phyloP scores from a whole-genome alignment of 768 basidiomycete species.

The Coprinellus micaceus region DNA sequence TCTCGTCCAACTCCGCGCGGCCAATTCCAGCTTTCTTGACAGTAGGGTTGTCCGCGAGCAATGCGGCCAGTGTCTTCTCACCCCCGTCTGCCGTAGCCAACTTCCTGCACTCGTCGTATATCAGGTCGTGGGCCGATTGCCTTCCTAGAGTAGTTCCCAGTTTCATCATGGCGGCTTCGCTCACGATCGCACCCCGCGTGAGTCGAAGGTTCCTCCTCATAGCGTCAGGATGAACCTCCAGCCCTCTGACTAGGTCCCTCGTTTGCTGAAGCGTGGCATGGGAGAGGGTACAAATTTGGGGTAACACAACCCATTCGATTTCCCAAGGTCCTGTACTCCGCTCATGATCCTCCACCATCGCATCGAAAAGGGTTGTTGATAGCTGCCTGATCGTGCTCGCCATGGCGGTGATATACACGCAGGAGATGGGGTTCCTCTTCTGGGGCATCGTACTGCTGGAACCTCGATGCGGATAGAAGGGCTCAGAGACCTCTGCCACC shows the following conservation, averaged over 20 bases:
- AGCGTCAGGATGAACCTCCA: constrained; percentile 37
- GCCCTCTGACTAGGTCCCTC: constrained; percentile 29
- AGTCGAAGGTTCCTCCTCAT: constrained; percentile 39
- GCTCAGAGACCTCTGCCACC: constrained; percentile 42
- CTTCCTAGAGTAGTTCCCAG: constrained; percentile 40
- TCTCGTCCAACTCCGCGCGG: constrained; percentile 22
- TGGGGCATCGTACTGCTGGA: constrained; percentile 51
- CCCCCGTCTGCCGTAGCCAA: constrained; percentile 20
- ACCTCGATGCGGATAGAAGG: constrained; percentile 39
- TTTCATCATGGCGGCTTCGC: constrained; percentile 48
- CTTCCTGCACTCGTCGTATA: constrained; percentile 39
- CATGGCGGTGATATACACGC: constrained; percentile 43
- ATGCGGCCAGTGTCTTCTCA: constrained; percentile 27
- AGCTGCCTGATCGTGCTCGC: constrained; percentile 38
- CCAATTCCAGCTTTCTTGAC: constrained; percentile 25
- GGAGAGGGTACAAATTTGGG: constrained; percentile 41
- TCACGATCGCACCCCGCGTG: constrained; percentile 38
- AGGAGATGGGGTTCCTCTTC: constrained; percentile 45
- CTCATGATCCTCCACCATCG: constrained; percentile 47
- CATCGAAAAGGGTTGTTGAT: constrained; percentile 37
- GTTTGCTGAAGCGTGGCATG: constrained; percentile 38
- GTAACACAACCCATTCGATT: constrained; percentile 47
- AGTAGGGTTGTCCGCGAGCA: constrained; percentile 26
- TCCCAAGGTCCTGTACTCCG: constrained; percentile 48
- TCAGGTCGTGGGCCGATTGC: constrained; percentile 41